phyloP scores from a whole-genome alignment of 176 grass and related monocot species.

The maize (Zea mays) region Zm-B73-REFERENCE-NAM-5.0 NC_050101.1:153726501-153727000 shows the following conservation, averaged over 20 bases:
- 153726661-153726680: constrained; percentile 64
- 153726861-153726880: constrained; percentile 14
- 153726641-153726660: constrained; percentile 51
- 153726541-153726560: constrained; percentile 86
- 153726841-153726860: not conserved
- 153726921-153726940: constrained; percentile 39
- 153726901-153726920: constrained; percentile 47
- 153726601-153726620: constrained; percentile 21
- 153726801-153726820: constrained; percentile 16
- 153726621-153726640: not conserved
- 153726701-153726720: constrained; percentile 53
- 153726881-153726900: constrained; percentile 46
- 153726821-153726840: constrained; percentile 25
- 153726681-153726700: constrained; percentile 92
- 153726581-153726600: constrained; percentile 56
- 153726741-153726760: constrained; percentile 81
- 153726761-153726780: constrained; percentile 53
- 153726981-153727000: constrained; percentile 47
- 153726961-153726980: constrained; percentile 48
- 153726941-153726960: constrained; percentile 38
- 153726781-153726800: constrained; percentile 74
- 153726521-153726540: constrained; percentile 70
- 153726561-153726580: constrained; percentile 84
- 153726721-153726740: constrained; percentile 69
- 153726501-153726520: constrained; percentile 68